Percentiles rank a stretch among this genome's conserved stretches.
phyloP scores from a whole-genome alignment of 169 alveolate species.

The Eimeria necatrix region DNA sequence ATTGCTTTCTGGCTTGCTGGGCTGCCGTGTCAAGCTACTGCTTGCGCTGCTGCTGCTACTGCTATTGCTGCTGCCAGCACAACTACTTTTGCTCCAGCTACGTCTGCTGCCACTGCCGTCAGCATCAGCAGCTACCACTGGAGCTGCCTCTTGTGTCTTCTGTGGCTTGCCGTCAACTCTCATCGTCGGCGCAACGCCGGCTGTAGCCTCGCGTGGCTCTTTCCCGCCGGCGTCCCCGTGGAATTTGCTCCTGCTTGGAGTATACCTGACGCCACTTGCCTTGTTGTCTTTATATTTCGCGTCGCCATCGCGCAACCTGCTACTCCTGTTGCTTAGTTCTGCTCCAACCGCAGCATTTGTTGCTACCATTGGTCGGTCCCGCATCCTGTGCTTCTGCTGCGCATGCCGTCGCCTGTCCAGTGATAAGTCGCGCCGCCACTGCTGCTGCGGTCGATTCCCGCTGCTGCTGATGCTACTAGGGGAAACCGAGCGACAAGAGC shows the following conservation, averaged over 20 bases:
- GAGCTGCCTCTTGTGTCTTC: not conserved
- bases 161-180: not conserved
- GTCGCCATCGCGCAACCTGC: not conserved
- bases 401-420: not conserved
- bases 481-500: slow-evolving; percentile 5
- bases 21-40: no score
- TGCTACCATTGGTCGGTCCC: not conserved
- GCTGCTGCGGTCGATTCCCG: slow-evolving; percentile 14
- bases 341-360: not conserved
- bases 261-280: not conserved
- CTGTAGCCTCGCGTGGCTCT: not conserved
- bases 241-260: not conserved
- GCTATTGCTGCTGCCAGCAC: not conserved
- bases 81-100: not conserved
- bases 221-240: not conserved
- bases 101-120: not conserved
- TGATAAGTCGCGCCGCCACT: not conserved
- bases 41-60: not conserved
- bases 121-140: not conserved
- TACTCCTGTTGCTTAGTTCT: not conserved
- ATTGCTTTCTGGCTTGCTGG: no score
- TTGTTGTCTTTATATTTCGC: not conserved
- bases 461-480: not conserved
- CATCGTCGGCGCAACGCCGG: not conserved
- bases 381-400: not conserved